phyloP scores from a whole-genome alignment of 305 asterid species.

The Rubia tinctorum region DNA sequence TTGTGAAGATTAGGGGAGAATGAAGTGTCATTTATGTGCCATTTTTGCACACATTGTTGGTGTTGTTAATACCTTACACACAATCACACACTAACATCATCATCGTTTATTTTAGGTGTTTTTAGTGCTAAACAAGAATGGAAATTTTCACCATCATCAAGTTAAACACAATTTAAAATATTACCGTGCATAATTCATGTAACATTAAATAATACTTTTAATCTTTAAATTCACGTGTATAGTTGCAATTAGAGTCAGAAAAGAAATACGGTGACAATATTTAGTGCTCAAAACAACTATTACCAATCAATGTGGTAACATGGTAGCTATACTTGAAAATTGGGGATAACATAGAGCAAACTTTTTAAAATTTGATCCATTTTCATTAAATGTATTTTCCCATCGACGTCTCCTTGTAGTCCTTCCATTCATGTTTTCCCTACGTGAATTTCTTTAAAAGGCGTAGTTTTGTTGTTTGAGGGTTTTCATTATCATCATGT shows the following conservation, averaged over 20 bases:
- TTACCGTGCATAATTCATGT: too few species aligned
- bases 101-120: too few species aligned
- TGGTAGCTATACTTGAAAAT: conserved; percentile 49
- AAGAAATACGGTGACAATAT: conserved; percentile 85
- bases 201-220: too few species aligned
- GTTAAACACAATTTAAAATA: too few species aligned
- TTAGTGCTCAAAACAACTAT: conserved; percentile 93
- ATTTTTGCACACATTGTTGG: too few species aligned
- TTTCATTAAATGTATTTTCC: conserved; percentile 52
- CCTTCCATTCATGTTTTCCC: conserved; percentile 32
- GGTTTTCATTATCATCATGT: conserved; percentile 50
- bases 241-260: conserved; percentile 32
- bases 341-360: conserved; percentile 94
- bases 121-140: too few species aligned
- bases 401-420: conserved; percentile 30
- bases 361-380: conserved; percentile 93
- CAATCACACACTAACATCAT: too few species aligned
- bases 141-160: too few species aligned
- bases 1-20: too few species aligned
- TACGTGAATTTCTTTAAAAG: conserved; percentile 42
- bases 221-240: too few species aligned
- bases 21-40: too few species aligned
- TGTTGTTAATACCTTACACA: too few species aligned
- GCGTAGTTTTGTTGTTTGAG: conserved; percentile 45
- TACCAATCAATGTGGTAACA: conserved; percentile 43